These are phyloP conservation scores for Blepharisma japonicum DNA, from an alignment of 73 alveolate species.

Conservation along the genomic window DNA sequence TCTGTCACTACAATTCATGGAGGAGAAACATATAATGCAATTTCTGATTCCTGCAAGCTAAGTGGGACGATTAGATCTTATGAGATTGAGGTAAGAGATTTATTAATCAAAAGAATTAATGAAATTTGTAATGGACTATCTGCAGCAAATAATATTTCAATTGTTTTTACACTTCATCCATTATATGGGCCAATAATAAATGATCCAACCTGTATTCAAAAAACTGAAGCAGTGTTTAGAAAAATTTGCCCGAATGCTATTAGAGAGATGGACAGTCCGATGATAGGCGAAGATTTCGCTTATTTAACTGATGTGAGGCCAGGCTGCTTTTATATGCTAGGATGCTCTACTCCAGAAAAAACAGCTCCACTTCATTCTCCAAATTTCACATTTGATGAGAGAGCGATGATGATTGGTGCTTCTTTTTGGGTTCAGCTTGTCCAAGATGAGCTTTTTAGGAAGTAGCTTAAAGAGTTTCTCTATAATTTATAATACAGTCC, in stretches of 20 bases:
- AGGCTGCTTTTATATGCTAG: conserved; percentile 57
- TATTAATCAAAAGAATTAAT: conserved; percentile 29
- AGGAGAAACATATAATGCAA: conserved; percentile 49
- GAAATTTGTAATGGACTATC: conserved; percentile 3
- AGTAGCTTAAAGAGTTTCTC: too few species aligned
- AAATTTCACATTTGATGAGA: conserved; percentile 28
- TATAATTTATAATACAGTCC: too few species aligned
- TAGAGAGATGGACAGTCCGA: background rate
- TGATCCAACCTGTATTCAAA: background rate
- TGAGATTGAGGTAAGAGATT: conserved; percentile 26
- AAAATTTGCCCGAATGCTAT: background rate
- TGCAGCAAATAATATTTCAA: conserved; percentile 9
- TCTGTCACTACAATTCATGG: conserved; percentile 36
- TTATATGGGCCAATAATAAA: conserved; percentile 2
- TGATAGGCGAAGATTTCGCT: conserved; percentile 66
- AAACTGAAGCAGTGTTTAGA: background rate
- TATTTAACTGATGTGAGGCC: conserved; percentile 51
- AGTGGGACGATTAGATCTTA: too few species aligned
- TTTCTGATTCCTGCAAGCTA: conserved; percentile 34
- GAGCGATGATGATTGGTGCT: conserved; percentile 24
- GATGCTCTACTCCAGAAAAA: background rate
- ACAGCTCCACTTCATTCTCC: conserved; percentile 14
- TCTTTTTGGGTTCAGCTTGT: conserved; percentile 32
- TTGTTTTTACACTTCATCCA: conserved; percentile 20
- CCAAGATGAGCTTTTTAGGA: background rate